phyloP scores from a whole-genome alignment of 1,284 basidiomycete species.

The Fomitopsis betulina region DNA sequence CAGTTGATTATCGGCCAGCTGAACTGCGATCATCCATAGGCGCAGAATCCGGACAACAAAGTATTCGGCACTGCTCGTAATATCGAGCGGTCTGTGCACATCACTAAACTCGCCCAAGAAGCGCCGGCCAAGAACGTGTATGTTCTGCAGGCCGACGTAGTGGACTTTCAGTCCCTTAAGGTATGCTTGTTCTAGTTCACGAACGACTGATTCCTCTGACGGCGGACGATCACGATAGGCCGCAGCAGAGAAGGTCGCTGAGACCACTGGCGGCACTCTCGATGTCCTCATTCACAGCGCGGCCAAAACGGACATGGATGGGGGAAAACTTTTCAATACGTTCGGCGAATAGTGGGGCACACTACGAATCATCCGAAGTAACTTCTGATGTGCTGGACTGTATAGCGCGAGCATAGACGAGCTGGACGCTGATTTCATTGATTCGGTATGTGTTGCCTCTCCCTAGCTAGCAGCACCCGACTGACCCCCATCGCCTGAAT shows the following conservation, averaged over 20 bases:
- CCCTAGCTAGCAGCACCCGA: too few species aligned
- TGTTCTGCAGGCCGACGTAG: conserved; percentile 22
- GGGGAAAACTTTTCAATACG: not conserved
- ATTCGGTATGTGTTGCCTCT: too few species aligned
- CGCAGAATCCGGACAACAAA: conserved; percentile 9
- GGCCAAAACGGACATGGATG: conserved; percentile 9
- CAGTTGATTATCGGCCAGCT: not conserved
- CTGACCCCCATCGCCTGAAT: not conserved
- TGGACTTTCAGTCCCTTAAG: conserved; percentile 16
- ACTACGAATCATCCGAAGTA: too few species aligned
- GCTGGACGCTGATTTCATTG: too few species aligned
- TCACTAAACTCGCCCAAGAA: conserved; percentile 5
- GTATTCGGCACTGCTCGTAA: conserved; percentile 25
- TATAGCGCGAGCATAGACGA: too few species aligned
- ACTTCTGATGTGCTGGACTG: too few species aligned
- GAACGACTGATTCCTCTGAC: too few species aligned
- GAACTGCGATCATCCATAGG: not conserved
- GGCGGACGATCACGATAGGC: not conserved
- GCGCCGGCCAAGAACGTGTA: conserved; percentile 21
- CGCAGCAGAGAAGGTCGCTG: conserved; percentile 14
- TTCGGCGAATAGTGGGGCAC: not conserved
- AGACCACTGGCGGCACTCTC: conserved; percentile 22
- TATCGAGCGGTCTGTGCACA: conserved; percentile 10
- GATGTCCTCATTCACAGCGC: conserved; percentile 30
- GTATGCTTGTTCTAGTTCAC: conserved; percentile 7